Conservation (phyloP, 1,284 basidiomycete species). For the Coriolopsis trogii region DNA sequence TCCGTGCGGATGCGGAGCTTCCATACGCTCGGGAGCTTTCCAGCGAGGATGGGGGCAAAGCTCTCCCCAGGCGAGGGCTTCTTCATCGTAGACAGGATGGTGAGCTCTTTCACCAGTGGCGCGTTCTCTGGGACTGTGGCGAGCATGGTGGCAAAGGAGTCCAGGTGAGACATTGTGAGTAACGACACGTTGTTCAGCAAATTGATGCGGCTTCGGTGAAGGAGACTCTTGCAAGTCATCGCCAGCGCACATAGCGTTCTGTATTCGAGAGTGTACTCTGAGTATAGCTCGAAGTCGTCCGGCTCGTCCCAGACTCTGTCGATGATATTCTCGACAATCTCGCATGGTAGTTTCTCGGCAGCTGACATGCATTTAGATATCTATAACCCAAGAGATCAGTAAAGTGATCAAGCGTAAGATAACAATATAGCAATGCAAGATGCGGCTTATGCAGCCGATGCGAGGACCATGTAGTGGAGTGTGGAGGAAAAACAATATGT, state of each 20-base stretch:
- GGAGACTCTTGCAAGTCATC: not conserved
- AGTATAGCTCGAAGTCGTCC: not conserved
- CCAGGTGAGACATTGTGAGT: not conserved
- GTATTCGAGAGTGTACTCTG: not conserved
- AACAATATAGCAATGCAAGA: too few species aligned
- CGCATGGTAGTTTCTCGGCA: not conserved
- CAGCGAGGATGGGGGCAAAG: not conserved
- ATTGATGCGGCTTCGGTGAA: not conserved
- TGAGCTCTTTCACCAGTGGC: not conserved
- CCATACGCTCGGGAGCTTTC: not conserved
- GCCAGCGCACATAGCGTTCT: not conserved
- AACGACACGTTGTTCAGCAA: not conserved
- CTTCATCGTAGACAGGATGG: not conserved
- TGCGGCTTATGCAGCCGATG: too few species aligned
- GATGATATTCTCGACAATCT: not conserved
- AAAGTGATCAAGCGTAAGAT: not conserved
- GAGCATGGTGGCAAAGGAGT: not conserved
- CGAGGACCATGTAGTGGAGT: too few species aligned
- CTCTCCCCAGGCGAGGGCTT: not conserved
- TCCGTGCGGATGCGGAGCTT: not conserved
- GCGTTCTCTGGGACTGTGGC: not conserved
- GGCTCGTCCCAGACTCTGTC: not conserved
- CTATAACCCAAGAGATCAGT: too few species aligned
- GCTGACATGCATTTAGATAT: not conserved
- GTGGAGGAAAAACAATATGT: too few species aligned